Base-by-base conservation (phyloP, 2,329 filamentous ascomycete species). In the Claviceps cyperi region DNA sequence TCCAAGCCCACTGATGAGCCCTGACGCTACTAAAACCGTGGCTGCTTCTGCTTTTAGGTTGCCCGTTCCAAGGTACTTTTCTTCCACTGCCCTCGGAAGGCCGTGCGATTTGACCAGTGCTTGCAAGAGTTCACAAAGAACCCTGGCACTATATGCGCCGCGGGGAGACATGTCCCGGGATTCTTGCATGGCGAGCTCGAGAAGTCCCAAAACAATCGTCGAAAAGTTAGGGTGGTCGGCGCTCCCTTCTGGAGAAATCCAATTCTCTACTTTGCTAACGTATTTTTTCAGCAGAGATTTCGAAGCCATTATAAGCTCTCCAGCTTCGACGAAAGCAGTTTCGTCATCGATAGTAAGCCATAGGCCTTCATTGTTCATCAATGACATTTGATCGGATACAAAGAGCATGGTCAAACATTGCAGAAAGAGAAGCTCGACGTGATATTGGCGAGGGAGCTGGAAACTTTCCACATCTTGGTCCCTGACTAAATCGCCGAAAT, bases 401-500 rank as follows among this genome's bases (percentile, higher is more conserved):
- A 81, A 60, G 51, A 77, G 71, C 0, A 69, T 60, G 1, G 74
- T 75, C 8, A 82, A 58, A 40, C 66, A 68, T 4, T 80, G 67
- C 1, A 75, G 64, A 53, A 74, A 73, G 1, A 81, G 48, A 1
- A 80, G 57, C 50, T 81, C 74, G 8, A 72, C 63, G 48, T 73
- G 70, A 19, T 68, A 65, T 2, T 67, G 59, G 2, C 60, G 58
- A 0, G 74, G 67, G 0, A 78, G 53, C 0, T 62, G 56, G 0
- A 66, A 56, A 1, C 74, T 50, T 2, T 68, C 57, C 9, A 74
- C 56, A 0, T 67, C 65, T 3, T 65, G 62, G 0, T 64, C 59
- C 0, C 89, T 61, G 1, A 89, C 61, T 0, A 92, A 62, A 46
- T 74, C 74, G 5, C 73, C 70, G 0, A 80, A 76, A 62, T 89